Conservation (phyloP, 2,329 filamentous ascomycete species). For the Claviceps africana region DNA sequence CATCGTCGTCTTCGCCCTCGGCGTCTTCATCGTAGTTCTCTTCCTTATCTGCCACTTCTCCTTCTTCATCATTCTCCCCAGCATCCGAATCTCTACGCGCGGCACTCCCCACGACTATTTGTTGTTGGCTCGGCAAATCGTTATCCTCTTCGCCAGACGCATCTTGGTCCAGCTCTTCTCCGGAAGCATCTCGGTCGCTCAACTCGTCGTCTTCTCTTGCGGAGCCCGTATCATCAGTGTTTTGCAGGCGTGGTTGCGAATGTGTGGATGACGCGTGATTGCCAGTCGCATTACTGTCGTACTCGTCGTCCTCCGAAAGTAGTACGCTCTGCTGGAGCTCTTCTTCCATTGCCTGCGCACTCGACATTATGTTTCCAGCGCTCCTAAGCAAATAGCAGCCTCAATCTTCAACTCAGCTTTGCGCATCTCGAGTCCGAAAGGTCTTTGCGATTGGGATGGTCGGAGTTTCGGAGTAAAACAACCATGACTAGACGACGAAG, state of each 20-base stretch:
- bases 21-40: conserved; percentile 15
- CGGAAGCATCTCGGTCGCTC: conserved; percentile 26
- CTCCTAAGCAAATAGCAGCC: conserved; percentile 10
- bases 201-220: conserved; percentile 21
- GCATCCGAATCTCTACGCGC: conserved; percentile 18
- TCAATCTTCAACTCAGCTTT: conserved; percentile 6
- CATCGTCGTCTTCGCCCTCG: conserved; percentile 21
- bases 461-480: conserved; percentile 11
- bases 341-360: conserved; percentile 41
- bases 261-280: neutral
- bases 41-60: conserved; percentile 13
- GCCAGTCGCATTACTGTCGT: conserved; percentile 20
- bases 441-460: conserved; percentile 11
- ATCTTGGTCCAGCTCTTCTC: conserved; percentile 29
- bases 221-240: conserved; percentile 8
- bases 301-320: conserved; percentile 35
- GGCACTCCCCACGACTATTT: conserved; percentile 11
- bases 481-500: conserved; percentile 10
- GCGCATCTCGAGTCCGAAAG: conserved; percentile 18
- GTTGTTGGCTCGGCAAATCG: conserved; percentile 15
- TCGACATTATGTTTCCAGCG: conserved; percentile 28
- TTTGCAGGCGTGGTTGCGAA: conserved; percentile 1
- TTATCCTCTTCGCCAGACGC: conserved; percentile 29
- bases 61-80: conserved; percentile 17
- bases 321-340: conserved; percentile 42